Base-by-base conservation (phyloP, 305 asterid genomes). In the Fraxinus floribunda region DNA sequence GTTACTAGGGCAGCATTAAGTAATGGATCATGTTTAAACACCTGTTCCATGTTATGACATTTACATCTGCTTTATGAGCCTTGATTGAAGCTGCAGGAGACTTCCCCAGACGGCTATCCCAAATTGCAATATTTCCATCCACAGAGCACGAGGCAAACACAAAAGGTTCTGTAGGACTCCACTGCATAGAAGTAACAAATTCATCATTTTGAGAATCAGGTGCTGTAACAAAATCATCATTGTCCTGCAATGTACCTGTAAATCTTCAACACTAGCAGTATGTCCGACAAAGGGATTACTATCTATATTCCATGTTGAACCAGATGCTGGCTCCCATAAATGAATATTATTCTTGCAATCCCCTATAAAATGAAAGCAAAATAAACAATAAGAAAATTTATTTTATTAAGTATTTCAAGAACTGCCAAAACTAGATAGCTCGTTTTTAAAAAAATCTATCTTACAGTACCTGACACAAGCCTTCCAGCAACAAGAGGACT, bases 11-110 rank as follows among this genome's bases (percentile, higher is more conserved):
- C 66, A 78, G 60, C 64, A 55, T 20, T 1, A 39, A 15, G 18
- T 9, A 18, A 34, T 11, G 18, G 60, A 77, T 55, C 36, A 76
- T n/a, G 38, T 55, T 29, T 76, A 46, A 81, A 49, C 81, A 95
- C 99, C 95, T 93, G 97, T 93, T 94, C 98, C 99, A 94, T 49
- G 98, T 91, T 46, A 94, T 92, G 35, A 95, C 99, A 87, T 95
- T 95, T 41, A 95, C 98, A 89, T 95, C 99, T 64, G 98, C 95
- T 30, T 92, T 90, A 71, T 95, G 98, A 20, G 98, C 98, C 76
- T 88, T 90, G 79, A 94, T 89, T 7, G 92, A 84, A 73, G 88
- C 89, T 78, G 94, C 97, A n/a, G 98, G 97, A 78, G 97, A 84
- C 84, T 93, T 95, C 83, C 97, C 97, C 79, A 71, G 26, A 75